A percentile compares a stretch with the other conserved stretches of the same genome.
These are phyloP conservation scores for Dendrothele bispora DNA, from an alignment of 768 basidiomycete species.

Conservation along the genomic window DNA sequence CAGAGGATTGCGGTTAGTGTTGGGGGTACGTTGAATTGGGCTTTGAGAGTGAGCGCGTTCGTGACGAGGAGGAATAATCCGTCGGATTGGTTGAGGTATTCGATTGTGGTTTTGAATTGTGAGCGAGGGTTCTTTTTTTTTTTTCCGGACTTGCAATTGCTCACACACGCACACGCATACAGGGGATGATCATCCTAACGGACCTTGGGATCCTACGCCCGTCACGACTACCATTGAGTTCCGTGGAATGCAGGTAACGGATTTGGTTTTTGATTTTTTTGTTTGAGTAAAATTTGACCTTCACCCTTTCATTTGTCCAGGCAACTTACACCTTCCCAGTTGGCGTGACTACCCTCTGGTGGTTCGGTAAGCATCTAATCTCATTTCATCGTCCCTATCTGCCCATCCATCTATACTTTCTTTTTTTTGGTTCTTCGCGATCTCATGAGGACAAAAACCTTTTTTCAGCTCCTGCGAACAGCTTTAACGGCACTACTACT, in stretches of 20 bases:
- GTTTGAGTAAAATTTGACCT: neutral
- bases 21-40: slow-evolving; percentile 54
- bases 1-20: slow-evolving; percentile 67
- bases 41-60: slow-evolving; percentile 64
- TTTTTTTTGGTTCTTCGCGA: too few relatives aligned
- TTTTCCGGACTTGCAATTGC: neutral
- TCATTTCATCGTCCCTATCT: neutral
- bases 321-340: slow-evolving; percentile 79
- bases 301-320: slow-evolving; percentile 23
- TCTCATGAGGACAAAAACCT: too few relatives aligned
- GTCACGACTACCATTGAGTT: slow-evolving; percentile 64
- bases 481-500: too few relatives aligned
- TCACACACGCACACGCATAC: slow-evolving; percentile 7
- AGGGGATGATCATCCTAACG: slow-evolving; percentile 53
- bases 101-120: slow-evolving; percentile 76
- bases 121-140: slow-evolving; percentile 12
- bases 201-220: slow-evolving; percentile 52
- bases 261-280: slow-evolving; percentile 12
- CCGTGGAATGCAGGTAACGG: slow-evolving; percentile 59
- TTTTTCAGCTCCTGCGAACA: too few relatives aligned
- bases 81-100: slow-evolving; percentile 62
- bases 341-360: slow-evolving; percentile 60
- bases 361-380: slow-evolving; percentile 15
- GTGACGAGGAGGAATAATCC: slow-evolving; percentile 56
- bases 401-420: too few relatives aligned